A percentile compares a stretch with the other conserved stretches of the same genome.
phyloP scores from a whole-genome alignment of 768 basidiomycete genomes.

The Kwoniella bestiolae region DNA sequence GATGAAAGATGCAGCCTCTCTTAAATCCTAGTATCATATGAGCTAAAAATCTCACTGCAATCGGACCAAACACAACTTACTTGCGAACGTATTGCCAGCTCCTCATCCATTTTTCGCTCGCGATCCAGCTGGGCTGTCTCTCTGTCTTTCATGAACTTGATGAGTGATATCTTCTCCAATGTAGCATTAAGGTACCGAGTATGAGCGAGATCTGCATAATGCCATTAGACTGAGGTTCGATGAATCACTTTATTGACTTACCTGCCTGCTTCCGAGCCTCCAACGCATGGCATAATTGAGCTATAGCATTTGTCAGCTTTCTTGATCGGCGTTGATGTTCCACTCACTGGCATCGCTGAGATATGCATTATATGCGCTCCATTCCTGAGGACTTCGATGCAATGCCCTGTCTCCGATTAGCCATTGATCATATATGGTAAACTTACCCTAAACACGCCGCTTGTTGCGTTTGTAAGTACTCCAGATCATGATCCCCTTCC shows the following conservation, averaged over 20 bases:
- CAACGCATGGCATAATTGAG: slow-evolving; percentile 49
- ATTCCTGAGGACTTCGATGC: slow-evolving; percentile 55
- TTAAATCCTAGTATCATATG: not conserved
- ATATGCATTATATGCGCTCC: slow-evolving; percentile 54
- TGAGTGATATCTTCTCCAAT: slow-evolving; percentile 39
- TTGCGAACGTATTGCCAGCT: slow-evolving; percentile 4
- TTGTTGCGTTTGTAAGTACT: not conserved
- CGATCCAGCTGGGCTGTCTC: slow-evolving; percentile 11
- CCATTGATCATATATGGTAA: too few relatives aligned
- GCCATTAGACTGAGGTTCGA: too few relatives aligned
- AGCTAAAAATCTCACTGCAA: not conserved
- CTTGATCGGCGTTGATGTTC: too few relatives aligned
- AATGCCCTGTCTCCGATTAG: slow-evolving; percentile 50
- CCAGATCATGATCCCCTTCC: not conserved
- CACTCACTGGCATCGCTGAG: slow-evolving; percentile 50
- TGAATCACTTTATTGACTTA: too few relatives aligned
- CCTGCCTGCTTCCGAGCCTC: slow-evolving; percentile 37
- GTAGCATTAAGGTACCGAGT: slow-evolving; percentile 43
- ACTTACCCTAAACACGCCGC: slow-evolving; percentile 34
- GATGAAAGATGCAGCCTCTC: not conserved
- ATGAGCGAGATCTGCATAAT: slow-evolving; percentile 37
- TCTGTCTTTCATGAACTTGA: slow-evolving; percentile 33
- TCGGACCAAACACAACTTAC: slow-evolving; percentile 1
- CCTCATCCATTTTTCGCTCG: slow-evolving; percentile 1
- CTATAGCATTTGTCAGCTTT: slow-evolving; percentile 23